Evolutionary conservation across 805 yeast genomes (phyloP), one percentile per base, ranked within the genome.

Genomic region (Saccharomycopsis amapae): DNA sequence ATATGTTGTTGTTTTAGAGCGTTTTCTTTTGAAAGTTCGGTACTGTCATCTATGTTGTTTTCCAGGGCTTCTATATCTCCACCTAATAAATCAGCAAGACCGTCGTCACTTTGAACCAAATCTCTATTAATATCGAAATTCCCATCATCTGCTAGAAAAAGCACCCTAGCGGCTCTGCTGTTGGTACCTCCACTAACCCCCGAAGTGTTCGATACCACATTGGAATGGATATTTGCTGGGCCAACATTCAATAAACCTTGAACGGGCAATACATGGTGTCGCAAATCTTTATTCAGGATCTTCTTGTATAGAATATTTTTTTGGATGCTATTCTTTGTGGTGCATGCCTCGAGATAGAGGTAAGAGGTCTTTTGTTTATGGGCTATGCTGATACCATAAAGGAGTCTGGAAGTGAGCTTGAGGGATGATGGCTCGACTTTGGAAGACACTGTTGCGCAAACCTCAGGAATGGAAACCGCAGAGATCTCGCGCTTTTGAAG

Each of bases 361-460:
- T 68, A 69, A 3, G 68, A 69, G 0, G 73, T 67, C 55, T 79
- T 74, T 23, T 72, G 70, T 46, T 66, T 72, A 55, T 71, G 72
- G 33, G 70, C 58, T 31, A 74, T 47, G 1, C 76, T 61, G 3
- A 73, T 61, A 1, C 79, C 79, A 49, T 71, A 65, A 30, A 74
- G 55, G 5, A 74, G 53, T 39, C 58, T 68, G 0, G 77, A 71
- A 0, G 65, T 58, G 12, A 67, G 51, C 25, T 75, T 52, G 1
- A 63, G 47, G 1, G 60, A 56, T 38, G 57, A 38, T 5, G 39
- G 44, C 10, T 37, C 33, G 5, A 30, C 31, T 15, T 61, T 57
- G 5, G 52, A 42, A 28, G 54, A 50, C 36, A 62, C 58, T 5
- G 56, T 57, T 3, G 55, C 52, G 49, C 77, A 71, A 0, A 70